phyloP scores from a whole-genome alignment of 164 flowering plant genomes.

The grape (Vitis vinifera) region DNA sequence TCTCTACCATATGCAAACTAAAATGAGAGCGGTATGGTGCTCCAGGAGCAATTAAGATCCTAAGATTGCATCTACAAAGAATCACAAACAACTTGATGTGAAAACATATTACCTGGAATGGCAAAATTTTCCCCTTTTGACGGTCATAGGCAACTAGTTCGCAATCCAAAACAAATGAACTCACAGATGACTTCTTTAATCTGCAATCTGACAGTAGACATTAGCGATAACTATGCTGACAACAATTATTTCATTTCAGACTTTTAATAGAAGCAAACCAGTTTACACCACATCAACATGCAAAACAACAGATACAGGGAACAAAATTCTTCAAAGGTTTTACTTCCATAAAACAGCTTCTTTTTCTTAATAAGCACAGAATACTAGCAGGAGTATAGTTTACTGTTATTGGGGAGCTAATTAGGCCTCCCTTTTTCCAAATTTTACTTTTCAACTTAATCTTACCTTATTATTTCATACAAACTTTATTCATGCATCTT shows the following conservation, averaged over 20 bases:
- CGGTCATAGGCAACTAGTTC: slow-evolving; percentile 94
- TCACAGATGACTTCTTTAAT: slow-evolving; percentile 67
- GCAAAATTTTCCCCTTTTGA: slow-evolving; percentile 71
- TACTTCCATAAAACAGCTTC: too few species aligned
- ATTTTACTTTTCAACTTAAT: too few species aligned
- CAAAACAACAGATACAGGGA: not conserved
- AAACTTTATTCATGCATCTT: too few species aligned
- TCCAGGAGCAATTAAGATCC: not conserved
- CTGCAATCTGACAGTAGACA: slow-evolving; percentile 42
- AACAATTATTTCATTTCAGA: not conserved
- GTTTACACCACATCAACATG: not conserved
- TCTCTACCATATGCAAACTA: too few species aligned
- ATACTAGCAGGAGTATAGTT: too few species aligned
- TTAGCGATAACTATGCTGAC: slow-evolving; percentile 13
- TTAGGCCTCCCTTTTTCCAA: too few species aligned
- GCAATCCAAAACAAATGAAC: slow-evolving; percentile 89
- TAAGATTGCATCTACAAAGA: not conserved
- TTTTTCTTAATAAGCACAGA: too few species aligned
- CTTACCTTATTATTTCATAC: too few species aligned
- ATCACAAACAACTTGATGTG: not conserved
- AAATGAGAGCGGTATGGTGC: too few species aligned
- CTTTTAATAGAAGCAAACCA: not conserved
- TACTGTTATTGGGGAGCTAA: too few species aligned
- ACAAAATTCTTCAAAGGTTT: too few species aligned
- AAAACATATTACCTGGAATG: slow-evolving; percentile 75